Percentiles rank a stretch among this genome's conserved stretches.
phyloP scores from a whole-genome alignment of 208 protist genomes.

The Wallacemonas collosoma region DNA sequence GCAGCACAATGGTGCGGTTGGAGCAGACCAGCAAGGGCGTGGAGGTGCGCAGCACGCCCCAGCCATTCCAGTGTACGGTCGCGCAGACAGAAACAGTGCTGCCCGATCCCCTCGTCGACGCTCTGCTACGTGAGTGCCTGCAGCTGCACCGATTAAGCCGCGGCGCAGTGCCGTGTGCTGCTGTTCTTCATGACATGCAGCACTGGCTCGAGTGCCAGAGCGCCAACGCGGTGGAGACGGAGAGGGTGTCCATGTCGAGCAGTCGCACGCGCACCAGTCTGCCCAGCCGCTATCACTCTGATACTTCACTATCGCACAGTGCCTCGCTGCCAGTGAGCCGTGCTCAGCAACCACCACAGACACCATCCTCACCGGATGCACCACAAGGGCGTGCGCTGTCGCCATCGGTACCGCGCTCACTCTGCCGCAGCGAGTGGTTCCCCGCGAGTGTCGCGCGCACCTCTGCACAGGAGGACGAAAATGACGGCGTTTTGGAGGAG shows the following conservation, averaged over 20 bases:
- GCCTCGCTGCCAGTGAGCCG: background rate
- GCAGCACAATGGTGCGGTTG: slow-evolving; percentile 51
- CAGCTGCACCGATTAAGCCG: slow-evolving; percentile 35
- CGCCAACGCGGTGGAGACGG: slow-evolving; percentile 23
- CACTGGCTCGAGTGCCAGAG: slow-evolving; percentile 41
- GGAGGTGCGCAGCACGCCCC: slow-evolving; percentile 32
- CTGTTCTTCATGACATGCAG: slow-evolving; percentile 49
- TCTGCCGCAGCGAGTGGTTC: slow-evolving; percentile 5
- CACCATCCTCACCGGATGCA: background rate
- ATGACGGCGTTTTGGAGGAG: slow-evolving; percentile 22
- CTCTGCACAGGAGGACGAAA: background rate
- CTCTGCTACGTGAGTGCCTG: slow-evolving; percentile 48
- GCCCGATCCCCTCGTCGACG: slow-evolving; percentile 43
- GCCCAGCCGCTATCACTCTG: background rate
- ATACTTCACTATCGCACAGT: background rate
- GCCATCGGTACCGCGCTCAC: slow-evolving; percentile 7
- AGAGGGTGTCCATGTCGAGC: background rate
- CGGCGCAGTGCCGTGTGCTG: slow-evolving; percentile 35
- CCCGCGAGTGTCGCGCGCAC: background rate
- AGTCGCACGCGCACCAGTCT: background rate
- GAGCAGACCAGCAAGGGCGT: slow-evolving; percentile 42
- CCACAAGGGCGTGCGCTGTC: background rate
- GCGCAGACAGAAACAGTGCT: slow-evolving; percentile 32
- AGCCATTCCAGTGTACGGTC: slow-evolving; percentile 53
- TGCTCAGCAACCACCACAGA: background rate